These are phyloP conservation scores for Pyrenochaeta sp. DNA, from an alignment of 2,329 filamentous ascomycete genomes.

Conservation along the genomic window DNA sequence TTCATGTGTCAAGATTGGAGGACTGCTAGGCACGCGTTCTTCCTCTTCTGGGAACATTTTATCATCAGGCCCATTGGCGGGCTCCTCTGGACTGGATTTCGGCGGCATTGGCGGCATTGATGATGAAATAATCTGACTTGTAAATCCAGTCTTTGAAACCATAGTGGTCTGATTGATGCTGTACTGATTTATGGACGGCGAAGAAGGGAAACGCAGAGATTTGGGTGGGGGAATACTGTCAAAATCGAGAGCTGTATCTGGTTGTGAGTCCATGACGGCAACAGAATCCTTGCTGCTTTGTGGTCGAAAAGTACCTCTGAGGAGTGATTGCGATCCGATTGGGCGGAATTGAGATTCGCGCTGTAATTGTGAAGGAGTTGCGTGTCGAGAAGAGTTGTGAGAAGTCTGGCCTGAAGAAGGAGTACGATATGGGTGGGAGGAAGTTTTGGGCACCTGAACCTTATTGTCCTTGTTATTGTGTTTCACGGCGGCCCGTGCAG, in stretches of 20 bases:
- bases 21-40: conserved; percentile 49
- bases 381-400: conserved; percentile 26
- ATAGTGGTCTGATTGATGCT: conserved; percentile 49
- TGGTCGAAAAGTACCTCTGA: conserved; percentile 19
- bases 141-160: conserved; percentile 36
- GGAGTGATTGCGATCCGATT: conserved; percentile 24
- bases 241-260: conserved; percentile 35
- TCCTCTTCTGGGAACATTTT: conserved; percentile 24
- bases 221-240: conserved; percentile 40
- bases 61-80: conserved; percentile 13
- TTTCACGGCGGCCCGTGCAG: conserved; percentile 19
- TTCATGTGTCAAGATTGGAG: conserved; percentile 39
- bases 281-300: conserved; percentile 47
- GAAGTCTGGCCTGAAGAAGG: conserved; percentile 27
- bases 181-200: conserved; percentile 45
- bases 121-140: conserved; percentile 41
- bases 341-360: conserved; percentile 26
- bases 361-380: conserved; percentile 31
- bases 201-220: conserved; percentile 46
- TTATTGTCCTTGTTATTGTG: conserved; percentile 27
- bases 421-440: conserved; percentile 43
- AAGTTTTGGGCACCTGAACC: conserved; percentile 49
- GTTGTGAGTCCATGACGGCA: conserved; percentile 58
- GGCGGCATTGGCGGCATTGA: conserved; percentile 44
- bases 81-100: conserved; percentile 22